These are phyloP conservation scores for Malus hybrid DNA, from an alignment of 331 rosid species.

Conservation along the genomic window DNA sequence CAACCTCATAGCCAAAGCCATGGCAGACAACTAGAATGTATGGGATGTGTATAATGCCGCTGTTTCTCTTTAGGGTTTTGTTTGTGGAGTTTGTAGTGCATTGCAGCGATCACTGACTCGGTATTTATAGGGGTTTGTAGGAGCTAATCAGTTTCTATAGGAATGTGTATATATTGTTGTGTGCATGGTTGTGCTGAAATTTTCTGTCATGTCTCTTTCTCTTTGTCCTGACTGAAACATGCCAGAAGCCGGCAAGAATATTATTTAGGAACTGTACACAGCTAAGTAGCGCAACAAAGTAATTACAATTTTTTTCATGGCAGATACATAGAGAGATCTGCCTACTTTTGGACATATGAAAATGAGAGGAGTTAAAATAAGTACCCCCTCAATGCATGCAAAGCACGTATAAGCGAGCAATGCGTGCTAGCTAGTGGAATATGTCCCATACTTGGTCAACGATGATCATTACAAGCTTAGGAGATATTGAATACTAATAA, in stretches of 20 bases:
- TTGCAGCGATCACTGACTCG: background rate
- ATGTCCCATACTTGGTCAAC: too few species aligned
- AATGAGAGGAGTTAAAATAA: background rate
- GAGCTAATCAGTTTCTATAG: background rate
- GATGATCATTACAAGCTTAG: too few species aligned
- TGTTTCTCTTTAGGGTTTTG: background rate
- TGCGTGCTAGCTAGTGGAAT: too few species aligned
- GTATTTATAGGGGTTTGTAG: background rate
- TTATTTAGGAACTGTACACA: background rate
- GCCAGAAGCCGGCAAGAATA: background rate
- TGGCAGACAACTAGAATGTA: background rate
- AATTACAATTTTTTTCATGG: too few species aligned
- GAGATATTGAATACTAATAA: too few species aligned
- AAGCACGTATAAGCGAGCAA: too few species aligned
- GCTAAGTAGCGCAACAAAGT: background rate
- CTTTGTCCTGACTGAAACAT: background rate
- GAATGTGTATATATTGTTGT: background rate
- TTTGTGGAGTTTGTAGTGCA: background rate
- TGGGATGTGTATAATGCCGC: background rate
- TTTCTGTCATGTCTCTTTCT: background rate
- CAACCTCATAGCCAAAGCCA: background rate
- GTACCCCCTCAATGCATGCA: too few species aligned
- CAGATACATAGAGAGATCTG: background rate
- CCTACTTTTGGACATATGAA: background rate
- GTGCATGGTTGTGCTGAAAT: background rate